Base-by-base conservation (phyloP, 2,329 filamentous ascomycete species). In the Diaporthe ampelina region DNA sequence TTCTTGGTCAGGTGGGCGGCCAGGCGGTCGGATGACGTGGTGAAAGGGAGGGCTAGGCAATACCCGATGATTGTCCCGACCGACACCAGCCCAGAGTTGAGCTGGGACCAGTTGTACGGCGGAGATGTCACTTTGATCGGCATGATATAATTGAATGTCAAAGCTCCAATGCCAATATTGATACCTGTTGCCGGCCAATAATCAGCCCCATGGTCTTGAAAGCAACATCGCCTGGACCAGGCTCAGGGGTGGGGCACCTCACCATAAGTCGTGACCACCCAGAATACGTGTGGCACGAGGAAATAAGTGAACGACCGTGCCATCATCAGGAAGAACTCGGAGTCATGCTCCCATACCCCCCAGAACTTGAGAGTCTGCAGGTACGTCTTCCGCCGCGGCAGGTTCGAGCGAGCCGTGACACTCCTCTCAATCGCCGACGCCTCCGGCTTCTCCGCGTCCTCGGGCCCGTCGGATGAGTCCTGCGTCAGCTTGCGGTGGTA, bases 81-180 rank as follows among this genome's bases (percentile, higher is more conserved):
- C n/a, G 86, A 82, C 59, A 86, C 83, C 32, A 88, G 82, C 37
- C 86, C 86, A 0, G 85, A 83, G 78, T 82, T 85, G 59, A 82
- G 84, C 78, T 84, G 74, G 35, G 81, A 81, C 86, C 86, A 88
- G 80, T 82, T 84, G 79, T 88, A 87, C 2, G 86, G 86, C 10
- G 83, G 80, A 3, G 79, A 80, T 1, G 82, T 83, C 72, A 88
- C 86, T 74, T 86, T 85, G 65, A 87, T 73, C 6, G 86, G 86
- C 79, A 87, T 88, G 69, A 85, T 86, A 78, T 83, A 88, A 79
- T 86, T 87, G 82, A 88, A 88, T 21, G 85, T 83, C 11, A 88
- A 79, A 10, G 86, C 86, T 26, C 86, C 86, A 32, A 89, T 83
- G 40, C 86, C 86, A 76, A 87, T 87, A 78, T 84, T 86, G 67